A percentile compares a stretch with the other conserved stretches of the same genome.
phyloP scores from a whole-genome alignment of 1,284 basidiomycete species.

The Earliella scabrosa region DNA sequence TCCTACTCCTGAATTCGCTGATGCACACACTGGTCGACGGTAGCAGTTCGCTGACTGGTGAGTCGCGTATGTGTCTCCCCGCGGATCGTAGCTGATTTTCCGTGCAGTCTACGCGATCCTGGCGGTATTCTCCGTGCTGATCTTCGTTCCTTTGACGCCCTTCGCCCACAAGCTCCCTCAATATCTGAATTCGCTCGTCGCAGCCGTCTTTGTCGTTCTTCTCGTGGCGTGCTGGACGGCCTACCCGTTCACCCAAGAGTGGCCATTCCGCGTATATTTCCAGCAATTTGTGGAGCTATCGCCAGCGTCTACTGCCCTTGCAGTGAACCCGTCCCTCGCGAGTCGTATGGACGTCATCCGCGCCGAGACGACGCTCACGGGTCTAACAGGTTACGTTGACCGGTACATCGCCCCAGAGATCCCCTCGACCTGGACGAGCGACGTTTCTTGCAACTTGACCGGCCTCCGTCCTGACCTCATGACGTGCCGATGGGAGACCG shows the following conservation, averaged over 20 bases:
- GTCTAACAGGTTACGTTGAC: slow-evolving; percentile 48
- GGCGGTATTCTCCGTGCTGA: slow-evolving; percentile 50
- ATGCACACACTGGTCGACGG: slow-evolving; percentile 71
- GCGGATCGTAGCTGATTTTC: background rate
- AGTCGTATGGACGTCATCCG: slow-evolving; percentile 14
- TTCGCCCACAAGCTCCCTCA: slow-evolving; percentile 62
- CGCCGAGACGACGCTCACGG: slow-evolving; percentile 49
- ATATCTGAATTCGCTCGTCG: slow-evolving; percentile 44
- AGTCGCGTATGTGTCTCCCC: slow-evolving; percentile 32
- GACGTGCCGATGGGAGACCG: slow-evolving; percentile 41
- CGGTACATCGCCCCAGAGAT: slow-evolving; percentile 50
- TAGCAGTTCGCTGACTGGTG: slow-evolving; percentile 51
- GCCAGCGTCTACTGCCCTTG: background rate
- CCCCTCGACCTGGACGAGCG: slow-evolving; percentile 51
- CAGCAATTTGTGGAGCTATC: slow-evolving; percentile 57
- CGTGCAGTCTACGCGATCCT: slow-evolving; percentile 54
- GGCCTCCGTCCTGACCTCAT: slow-evolving; percentile 33
- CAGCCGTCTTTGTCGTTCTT: slow-evolving; percentile 48
- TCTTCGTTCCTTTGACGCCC: slow-evolving; percentile 64
- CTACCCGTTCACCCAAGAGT: slow-evolving; percentile 65
- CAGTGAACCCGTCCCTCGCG: slow-evolving; percentile 14
- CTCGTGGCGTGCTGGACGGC: slow-evolving; percentile 49
- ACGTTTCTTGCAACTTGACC: slow-evolving; percentile 28
- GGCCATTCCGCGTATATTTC: slow-evolving; percentile 74
- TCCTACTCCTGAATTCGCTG: slow-evolving; percentile 53